A percentile compares a stretch with the other conserved stretches of the same genome.
Conservation (phyloP, 306 rosid genomes). For the Lathyrus aphaca region DNA sequence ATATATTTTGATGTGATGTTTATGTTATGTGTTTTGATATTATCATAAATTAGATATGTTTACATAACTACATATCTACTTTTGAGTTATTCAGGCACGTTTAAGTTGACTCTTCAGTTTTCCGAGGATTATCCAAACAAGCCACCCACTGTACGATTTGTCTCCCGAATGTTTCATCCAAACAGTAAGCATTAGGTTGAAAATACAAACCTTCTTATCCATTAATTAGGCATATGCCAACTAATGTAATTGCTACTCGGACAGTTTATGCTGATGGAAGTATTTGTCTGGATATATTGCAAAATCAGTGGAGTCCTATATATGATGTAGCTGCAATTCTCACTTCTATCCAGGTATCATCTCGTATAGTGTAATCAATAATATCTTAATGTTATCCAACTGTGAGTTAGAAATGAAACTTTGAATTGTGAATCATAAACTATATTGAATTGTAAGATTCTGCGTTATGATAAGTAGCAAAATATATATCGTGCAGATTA, state of each 20-base stretch:
- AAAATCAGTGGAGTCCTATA: slow-evolving; percentile 72
- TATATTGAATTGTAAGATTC: slow-evolving; percentile 3
- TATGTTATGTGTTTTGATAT: slow-evolving; percentile 23
- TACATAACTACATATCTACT: slow-evolving; percentile 28
- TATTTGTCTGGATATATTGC: slow-evolving; percentile 63
- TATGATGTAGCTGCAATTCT: slow-evolving; percentile 71
- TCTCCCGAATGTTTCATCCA: slow-evolving; percentile 92
- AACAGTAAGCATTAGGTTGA: slow-evolving; percentile 67
- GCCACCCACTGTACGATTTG: slow-evolving; percentile 90
- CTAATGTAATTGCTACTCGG: slow-evolving; percentile 30
- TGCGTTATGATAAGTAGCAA: not conserved
- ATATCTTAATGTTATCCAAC: slow-evolving; percentile 13
- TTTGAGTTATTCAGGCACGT: slow-evolving; percentile 71
- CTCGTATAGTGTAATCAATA: slow-evolving; percentile 13
- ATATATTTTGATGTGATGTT: slow-evolving; percentile 22
- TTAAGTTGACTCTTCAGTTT: slow-evolving; percentile 86
- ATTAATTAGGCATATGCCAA: not conserved
- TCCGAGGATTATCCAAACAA: slow-evolving; percentile 91
- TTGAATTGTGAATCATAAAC: not conserved
- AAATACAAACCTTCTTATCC: slow-evolving; percentile 6
- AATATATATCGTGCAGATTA: not conserved
- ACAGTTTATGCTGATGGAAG: slow-evolving; percentile 72
- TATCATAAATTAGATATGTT: slow-evolving; percentile 31
- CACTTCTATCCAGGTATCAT: slow-evolving; percentile 63
- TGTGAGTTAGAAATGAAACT: not conserved